These are phyloP conservation scores for Isatis tinctoria DNA, from an alignment of 345 rosid species.

Conservation along the genomic window DNA sequence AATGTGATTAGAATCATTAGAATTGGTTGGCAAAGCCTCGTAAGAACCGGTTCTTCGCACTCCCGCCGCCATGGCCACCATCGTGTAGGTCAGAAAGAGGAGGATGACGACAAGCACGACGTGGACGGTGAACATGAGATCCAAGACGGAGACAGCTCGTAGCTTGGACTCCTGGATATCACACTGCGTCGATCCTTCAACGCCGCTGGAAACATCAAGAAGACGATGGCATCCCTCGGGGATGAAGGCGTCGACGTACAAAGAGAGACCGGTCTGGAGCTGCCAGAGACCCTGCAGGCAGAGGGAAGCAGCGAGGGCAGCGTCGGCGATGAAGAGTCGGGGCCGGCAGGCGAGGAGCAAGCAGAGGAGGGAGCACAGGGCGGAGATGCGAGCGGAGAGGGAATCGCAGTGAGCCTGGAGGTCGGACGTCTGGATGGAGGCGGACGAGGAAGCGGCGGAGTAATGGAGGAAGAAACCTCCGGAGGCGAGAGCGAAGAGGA, in stretches of 20 bases:
- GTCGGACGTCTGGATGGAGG: slow-evolving; percentile 71
- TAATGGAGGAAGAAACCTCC: slow-evolving; percentile 69
- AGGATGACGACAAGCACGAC: slow-evolving; percentile 58
- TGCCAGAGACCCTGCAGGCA: slow-evolving; percentile 88
- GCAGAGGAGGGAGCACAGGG: slow-evolving; percentile 55
- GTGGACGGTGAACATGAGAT: slow-evolving; percentile 68
- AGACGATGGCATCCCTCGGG: slow-evolving; percentile 84
- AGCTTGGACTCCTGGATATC: slow-evolving; percentile 71
- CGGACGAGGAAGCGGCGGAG: slow-evolving; percentile 55
- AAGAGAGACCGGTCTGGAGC: slow-evolving; percentile 81
- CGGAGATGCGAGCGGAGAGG: slow-evolving; percentile 61
- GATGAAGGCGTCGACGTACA: slow-evolving; percentile 78
- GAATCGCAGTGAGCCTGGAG: slow-evolving; percentile 81
- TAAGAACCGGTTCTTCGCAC: slow-evolving; percentile 63
- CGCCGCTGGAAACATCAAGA: slow-evolving; percentile 70
- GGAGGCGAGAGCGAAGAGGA: slow-evolving; percentile 80
- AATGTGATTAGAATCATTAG: slow-evolving; percentile 46
- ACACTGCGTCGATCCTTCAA: slow-evolving; percentile 83
- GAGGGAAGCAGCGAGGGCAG: slow-evolving; percentile 58
- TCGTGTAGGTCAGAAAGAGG: slow-evolving; percentile 51
- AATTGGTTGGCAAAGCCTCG: slow-evolving; percentile 63
- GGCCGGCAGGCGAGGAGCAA: slow-evolving; percentile 66
- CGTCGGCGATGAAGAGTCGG: slow-evolving; percentile 64
- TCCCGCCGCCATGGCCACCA: slow-evolving; percentile 48
- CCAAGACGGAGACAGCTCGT: slow-evolving; percentile 80